Percentiles rank a stretch among this genome's conserved stretches.
Evolutionary conservation across 1,284 basidiomycete genomes (phyloP).

Genomic region (Wolfiporia cocos): DNA sequence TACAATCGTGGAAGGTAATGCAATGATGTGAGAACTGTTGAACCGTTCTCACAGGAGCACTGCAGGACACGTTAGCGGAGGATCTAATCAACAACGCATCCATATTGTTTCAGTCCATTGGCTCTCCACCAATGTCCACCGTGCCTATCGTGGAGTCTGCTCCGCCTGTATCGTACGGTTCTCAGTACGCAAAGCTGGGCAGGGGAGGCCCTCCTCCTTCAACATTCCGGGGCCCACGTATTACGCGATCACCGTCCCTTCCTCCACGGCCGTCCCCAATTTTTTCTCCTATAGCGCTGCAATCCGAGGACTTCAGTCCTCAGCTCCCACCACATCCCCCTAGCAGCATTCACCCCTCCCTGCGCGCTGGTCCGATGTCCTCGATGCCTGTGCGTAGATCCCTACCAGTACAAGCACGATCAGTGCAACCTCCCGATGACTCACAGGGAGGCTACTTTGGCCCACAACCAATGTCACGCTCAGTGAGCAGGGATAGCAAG

Average conservation of each 20-base stretch:
- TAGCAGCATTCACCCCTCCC: constrained; percentile 74
- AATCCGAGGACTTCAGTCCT: constrained; percentile 66
- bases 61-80: constrained; percentile 82
- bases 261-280: constrained; percentile 7
- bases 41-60: constrained; percentile 3
- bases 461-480: not conserved
- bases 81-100: constrained; percentile 72
- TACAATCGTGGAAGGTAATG: constrained; percentile 73
- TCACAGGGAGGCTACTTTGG: not conserved
- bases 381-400: constrained; percentile 16
- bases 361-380: constrained; percentile 34
- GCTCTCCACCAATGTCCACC: constrained; percentile 61
- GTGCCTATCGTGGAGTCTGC: constrained; percentile 56
- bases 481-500: constrained; percentile 1
- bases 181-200: constrained; percentile 53
- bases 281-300: constrained; percentile 12
- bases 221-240: constrained; percentile 8
- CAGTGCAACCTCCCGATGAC: constrained; percentile 20
- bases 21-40: constrained; percentile 2
- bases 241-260: constrained; percentile 9
- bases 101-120: constrained; percentile 48
- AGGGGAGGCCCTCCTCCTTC: constrained; percentile 12
- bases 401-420: constrained; percentile 12
- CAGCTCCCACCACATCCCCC: constrained; percentile 59
- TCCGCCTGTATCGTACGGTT: constrained; percentile 55